Base-by-base conservation (phyloP, 2,329 filamentous ascomycete species). In the Ceratocystis cubensis region DNA sequence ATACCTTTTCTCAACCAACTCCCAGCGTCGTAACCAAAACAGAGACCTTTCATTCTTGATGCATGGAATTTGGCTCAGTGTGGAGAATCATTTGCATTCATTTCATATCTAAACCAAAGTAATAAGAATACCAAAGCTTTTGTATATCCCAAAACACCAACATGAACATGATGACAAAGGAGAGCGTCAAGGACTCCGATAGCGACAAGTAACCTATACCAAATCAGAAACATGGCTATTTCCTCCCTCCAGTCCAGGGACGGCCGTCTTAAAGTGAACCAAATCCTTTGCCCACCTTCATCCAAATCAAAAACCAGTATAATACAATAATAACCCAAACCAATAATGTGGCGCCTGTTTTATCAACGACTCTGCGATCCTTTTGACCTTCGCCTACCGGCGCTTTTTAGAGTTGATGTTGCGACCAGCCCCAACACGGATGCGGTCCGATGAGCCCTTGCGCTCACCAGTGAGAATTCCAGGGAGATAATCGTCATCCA, bases 401-500 rank as follows among this genome's bases (percentile, higher is more conserved):
- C 67, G 67, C 53, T 68, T 68, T 45, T 66, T 68, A 45, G 89
- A 87, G 76, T 99, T 99, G 64, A 97, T 84, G 73, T 88, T 91
- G 73, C 86, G 84, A 7, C 94, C 94, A 10, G 90, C 91, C 7
- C 94, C 94, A 10, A 97, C 85, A 73, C 84, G 88, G 68, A 89
- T 84, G 75, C 84, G 87, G 0, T 88, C 88, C 1, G 84, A 82
- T 3, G 77, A 77, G 59, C 82, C 83, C 6, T 74, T 81, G 70
- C 93, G 81, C 72, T 92, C 85, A 0, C 94, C 94, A 0, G 85
- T 94, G 73, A 99, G 74, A 61, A 99, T 89, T 44, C 84, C 81
- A 0, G 94, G 94, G 69, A 97, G 76, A 74, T 92, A 96, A 76
- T 99, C 93, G 73, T 95, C 87, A 73, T 97, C 93, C 93, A 97